These are phyloP conservation scores for Tetradesmus obliquus DNA, from an alignment of 139 green algal genomes.

Conservation along the genomic window DNA sequence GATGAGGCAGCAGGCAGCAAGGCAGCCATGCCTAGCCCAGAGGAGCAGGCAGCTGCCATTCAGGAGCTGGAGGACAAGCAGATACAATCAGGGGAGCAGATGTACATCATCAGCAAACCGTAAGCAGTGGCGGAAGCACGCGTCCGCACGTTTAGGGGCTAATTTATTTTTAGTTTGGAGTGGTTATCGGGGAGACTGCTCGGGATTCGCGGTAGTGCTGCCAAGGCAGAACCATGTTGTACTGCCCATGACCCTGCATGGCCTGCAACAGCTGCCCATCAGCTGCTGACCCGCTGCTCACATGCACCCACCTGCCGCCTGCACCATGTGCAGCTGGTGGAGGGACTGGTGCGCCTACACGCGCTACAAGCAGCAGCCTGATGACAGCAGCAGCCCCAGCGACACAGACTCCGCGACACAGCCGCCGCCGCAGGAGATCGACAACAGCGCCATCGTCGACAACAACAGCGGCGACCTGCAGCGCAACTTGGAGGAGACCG, in stretches of 20 bases:
- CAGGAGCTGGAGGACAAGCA: conserved; percentile 1
- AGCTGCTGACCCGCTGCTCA: neutral
- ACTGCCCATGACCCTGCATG: neutral
- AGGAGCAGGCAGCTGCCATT: conserved; percentile 26
- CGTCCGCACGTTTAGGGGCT: too few relatives aligned
- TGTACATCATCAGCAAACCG: conserved; percentile 38
- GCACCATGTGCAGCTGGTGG: conserved; percentile 23
- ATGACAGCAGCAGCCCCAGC: neutral
- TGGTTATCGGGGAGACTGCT: too few relatives aligned
- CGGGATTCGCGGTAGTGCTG: neutral
- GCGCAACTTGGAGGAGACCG: conserved; percentile 16
- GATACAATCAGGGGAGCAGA: conserved; percentile 22
- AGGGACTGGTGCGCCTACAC: conserved; percentile 32
- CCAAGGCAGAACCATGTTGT: neutral
- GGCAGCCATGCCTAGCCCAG: neutral
- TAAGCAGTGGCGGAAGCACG: neutral
- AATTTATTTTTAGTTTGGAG: too few relatives aligned
- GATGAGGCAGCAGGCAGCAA: conserved; percentile 2
- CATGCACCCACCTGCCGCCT: neutral
- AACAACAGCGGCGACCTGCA: neutral
- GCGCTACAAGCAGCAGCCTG: conserved; percentile 16
- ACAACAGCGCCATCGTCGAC: conserved; percentile 22
- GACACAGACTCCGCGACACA: neutral
- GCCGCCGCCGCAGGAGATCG: neutral
- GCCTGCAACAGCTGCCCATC: neutral